Evolutionary conservation across 2,329 filamentous ascomycete species (phyloP).

Genomic region (Venturiaceae sp.): DNA sequence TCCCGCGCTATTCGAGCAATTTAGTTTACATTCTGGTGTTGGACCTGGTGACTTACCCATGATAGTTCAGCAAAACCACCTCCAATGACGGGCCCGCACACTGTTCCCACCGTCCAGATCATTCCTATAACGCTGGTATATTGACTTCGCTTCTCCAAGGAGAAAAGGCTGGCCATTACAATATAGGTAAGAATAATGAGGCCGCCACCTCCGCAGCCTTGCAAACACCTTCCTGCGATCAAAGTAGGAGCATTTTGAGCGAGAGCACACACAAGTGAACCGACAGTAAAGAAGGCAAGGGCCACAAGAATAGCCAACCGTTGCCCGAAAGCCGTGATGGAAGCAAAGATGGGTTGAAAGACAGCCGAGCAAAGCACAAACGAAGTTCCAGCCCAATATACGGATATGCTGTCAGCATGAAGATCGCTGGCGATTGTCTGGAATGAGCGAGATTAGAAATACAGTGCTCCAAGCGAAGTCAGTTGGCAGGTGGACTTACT

Average conservation of each 20-base stretch:
- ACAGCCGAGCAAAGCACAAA: neutral
- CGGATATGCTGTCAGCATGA: neutral
- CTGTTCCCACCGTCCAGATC: conserved; percentile 56
- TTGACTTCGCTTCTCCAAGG: conserved; percentile 40
- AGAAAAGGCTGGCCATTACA: conserved; percentile 53
- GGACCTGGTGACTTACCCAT: no score
- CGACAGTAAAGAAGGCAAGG: conserved; percentile 45
- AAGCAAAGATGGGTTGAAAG: neutral
- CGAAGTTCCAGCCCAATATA: neutral
- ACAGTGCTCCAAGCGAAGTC: neutral
- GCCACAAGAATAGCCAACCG: neutral
- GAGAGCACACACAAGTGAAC: conserved; percentile 49
- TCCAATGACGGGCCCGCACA: conserved; percentile 57
- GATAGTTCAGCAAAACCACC: conserved; percentile 54
- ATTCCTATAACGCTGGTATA: conserved; percentile 57
- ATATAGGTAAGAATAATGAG: conserved; percentile 54
- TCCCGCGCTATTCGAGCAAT: no score
- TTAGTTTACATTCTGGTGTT: no score
- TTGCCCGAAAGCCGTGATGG: neutral
- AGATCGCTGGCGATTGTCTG: neutral
- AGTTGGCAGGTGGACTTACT: no score
- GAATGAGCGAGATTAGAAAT: neutral
- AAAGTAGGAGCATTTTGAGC: conserved; percentile 51
- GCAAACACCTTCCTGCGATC: conserved; percentile 49
- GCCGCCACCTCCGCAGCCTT: conserved; percentile 55